A percentile compares a stretch with the other conserved stretches of the same genome.
Evolutionary conservation across 2,329 filamentous ascomycete genomes (phyloP).

Genomic region (Elsinoe necatrix): DNA sequence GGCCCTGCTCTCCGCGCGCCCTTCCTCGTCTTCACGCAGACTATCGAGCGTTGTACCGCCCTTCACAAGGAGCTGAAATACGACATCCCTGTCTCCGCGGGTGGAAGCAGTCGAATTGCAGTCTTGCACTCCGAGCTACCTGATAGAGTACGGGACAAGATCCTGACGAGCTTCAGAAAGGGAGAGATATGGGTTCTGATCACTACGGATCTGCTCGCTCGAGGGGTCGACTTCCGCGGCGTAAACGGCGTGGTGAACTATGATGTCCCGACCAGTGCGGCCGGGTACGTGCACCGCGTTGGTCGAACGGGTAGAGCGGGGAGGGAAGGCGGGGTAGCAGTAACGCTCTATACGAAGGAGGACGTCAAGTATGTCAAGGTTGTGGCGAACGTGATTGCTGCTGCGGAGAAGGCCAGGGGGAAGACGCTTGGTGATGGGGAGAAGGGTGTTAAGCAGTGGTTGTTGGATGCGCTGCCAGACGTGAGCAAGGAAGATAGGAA

Average conservation of each 20-base stretch:
- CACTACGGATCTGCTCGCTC: constrained; percentile 85
- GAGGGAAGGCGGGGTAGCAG: constrained; percentile 74
- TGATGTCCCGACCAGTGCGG: constrained; percentile 85
- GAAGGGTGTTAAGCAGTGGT: constrained; percentile 66
- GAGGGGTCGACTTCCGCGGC: constrained; percentile 89
- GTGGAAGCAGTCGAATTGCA: constrained; percentile 74
- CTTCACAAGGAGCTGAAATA: constrained; percentile 86
- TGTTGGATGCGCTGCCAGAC: constrained; percentile 77
- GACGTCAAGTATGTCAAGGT: constrained; percentile 85
- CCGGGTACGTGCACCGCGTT: constrained; percentile 85
- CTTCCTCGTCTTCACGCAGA: constrained; percentile 93
- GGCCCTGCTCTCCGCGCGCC: constrained; percentile 61
- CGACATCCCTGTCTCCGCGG: constrained; percentile 83
- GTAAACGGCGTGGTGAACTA: constrained; percentile 97
- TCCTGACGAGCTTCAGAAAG: constrained; percentile 83
- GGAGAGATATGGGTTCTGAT: constrained; percentile 96
- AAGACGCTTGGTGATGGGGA: constrained; percentile 32
- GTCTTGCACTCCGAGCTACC: constrained; percentile 83
- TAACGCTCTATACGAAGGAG: constrained; percentile 93
- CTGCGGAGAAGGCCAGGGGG: constrained; percentile 62
- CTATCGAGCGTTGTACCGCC: constrained; percentile 80
- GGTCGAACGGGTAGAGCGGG: constrained; percentile 86
- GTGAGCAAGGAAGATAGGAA: constrained; percentile 77
- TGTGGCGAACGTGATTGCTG: constrained; percentile 85
- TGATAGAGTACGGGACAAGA: constrained; percentile 62